Evolutionary conservation across 306 rosid species (phyloP).

Genomic region (Prunus campanulata): DNA sequence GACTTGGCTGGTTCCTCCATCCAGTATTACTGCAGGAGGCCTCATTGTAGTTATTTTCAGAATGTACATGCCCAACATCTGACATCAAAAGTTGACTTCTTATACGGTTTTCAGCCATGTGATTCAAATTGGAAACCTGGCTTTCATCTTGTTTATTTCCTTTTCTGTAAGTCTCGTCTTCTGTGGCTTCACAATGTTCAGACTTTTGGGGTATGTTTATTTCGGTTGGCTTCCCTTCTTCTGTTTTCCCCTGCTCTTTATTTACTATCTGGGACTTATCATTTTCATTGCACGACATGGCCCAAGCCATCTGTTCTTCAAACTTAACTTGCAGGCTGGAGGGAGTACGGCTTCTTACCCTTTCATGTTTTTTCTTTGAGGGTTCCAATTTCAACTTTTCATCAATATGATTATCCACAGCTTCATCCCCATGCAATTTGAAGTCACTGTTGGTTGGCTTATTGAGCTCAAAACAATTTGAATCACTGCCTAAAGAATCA

Average conservation of each 20-base stretch:
- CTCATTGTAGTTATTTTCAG: conserved; percentile 54
- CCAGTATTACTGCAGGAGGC: conserved; percentile 93
- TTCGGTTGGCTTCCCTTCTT: conserved; percentile 42
- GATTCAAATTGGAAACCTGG: conserved; percentile 40
- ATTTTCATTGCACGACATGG: conserved; percentile 48
- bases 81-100: conserved; percentile 60
- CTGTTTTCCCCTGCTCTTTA: conserved; percentile 38
- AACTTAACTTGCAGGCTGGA: conserved; percentile 75
- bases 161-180: conserved; percentile 36
- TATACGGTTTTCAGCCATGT: conserved; percentile 50
- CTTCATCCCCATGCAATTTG: conserved; percentile 38
- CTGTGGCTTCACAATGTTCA: conserved; percentile 37
- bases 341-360: conserved; percentile 59
- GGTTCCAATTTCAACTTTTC: conserved; percentile 44
- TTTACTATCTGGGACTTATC: conserved; percentile 49
- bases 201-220: conserved; percentile 36
- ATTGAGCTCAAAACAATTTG: conserved; percentile 89
- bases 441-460: conserved; percentile 55
- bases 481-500: conserved; percentile 81
- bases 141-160: conserved; percentile 43
- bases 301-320: conserved; percentile 81
- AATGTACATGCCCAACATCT: conserved; percentile 49
- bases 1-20: conserved; percentile 93
- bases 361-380: conserved; percentile 51
- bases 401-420: conserved; percentile 27